phyloP scores from a whole-genome alignment of 495 filamentous ascomycete genomes.

The Aspergillus leporis region DNA sequence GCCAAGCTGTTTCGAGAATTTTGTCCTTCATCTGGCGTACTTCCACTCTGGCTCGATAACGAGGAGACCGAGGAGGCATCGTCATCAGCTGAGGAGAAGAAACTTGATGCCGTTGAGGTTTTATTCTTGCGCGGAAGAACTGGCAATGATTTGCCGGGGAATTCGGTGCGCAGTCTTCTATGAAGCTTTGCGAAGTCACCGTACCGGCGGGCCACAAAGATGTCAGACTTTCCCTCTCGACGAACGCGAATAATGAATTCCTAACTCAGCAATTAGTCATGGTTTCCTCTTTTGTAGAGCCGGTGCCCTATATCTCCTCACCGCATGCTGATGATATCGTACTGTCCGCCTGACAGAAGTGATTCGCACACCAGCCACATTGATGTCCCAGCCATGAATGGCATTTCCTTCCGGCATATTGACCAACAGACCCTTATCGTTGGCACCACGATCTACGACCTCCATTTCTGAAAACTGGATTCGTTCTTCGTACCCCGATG shows the following conservation, averaged over 20 bases:
- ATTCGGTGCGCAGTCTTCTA: constrained; percentile 74
- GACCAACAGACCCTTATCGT: constrained; percentile 80
- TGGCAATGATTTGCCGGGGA: constrained; percentile 89
- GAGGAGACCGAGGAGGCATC: constrained; percentile 79
- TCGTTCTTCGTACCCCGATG: constrained; percentile 94
- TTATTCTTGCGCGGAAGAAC: constrained; percentile 90
- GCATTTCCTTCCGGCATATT: constrained; percentile 88
- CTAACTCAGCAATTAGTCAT: constrained; percentile 40
- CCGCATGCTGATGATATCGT: constrained; percentile 88
- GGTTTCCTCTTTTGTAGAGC: background rate
- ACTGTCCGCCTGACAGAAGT: constrained; percentile 82
- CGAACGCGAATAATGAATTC: constrained; percentile 89
- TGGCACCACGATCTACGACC: constrained; percentile 88
- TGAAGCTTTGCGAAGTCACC: constrained; percentile 83
- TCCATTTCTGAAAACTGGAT: constrained; percentile 96
- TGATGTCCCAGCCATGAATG: constrained; percentile 95
- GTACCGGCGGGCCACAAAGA: constrained; percentile 82
- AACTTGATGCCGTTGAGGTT: constrained; percentile 60
- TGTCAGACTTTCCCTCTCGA: constrained; percentile 65
- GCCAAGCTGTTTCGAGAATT: constrained; percentile 27
- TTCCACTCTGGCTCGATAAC: constrained; percentile 59
- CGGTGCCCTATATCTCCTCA: constrained; percentile 39
- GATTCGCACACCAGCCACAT: constrained; percentile 86
- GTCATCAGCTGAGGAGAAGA: constrained; percentile 58
- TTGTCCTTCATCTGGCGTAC: constrained; percentile 35